Evolutionary conservation across 345 rosid genomes (phyloP).

Genomic region (Eucalyptus camaldulensis): DNA sequence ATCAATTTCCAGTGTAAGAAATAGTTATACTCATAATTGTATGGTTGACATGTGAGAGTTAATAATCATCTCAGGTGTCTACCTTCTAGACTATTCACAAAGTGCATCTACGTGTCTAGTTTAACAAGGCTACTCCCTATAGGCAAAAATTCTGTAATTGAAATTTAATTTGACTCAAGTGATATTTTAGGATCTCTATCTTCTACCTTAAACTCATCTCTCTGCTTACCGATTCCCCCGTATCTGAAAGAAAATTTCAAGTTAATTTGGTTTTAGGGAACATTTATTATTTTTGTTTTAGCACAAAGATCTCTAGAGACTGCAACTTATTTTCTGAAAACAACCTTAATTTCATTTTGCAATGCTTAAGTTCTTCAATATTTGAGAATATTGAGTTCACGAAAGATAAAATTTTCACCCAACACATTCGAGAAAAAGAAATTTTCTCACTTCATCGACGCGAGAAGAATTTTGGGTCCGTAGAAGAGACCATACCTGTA

Average conservation of each 20-base stretch:
- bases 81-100: not conserved
- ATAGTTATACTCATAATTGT: not conserved
- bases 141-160: not conserved
- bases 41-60: not conserved
- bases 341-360: fast-evolving
- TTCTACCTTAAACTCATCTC: too few relatives aligned
- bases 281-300: too few relatives aligned
- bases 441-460: fast-evolving
- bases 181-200: not conserved
- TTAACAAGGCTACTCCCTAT: not conserved
- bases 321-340: too few relatives aligned
- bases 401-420: not conserved
- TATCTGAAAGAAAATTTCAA: not conserved
- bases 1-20: not conserved
- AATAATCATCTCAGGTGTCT: too few relatives aligned
- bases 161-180: not conserved
- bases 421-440: not conserved
- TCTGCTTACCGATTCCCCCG: not conserved
- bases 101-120: not conserved
- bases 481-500: not conserved
- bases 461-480: not conserved
- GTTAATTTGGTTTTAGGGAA: not conserved
- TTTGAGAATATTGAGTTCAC: not conserved
- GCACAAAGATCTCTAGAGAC: too few relatives aligned
- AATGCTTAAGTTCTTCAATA: fast-evolving